Percentiles rank a stretch among this genome's conserved stretches.
Evolutionary conservation across 1,284 basidiomycete species (phyloP).

Genomic region (Ustilago tritici): DNA sequence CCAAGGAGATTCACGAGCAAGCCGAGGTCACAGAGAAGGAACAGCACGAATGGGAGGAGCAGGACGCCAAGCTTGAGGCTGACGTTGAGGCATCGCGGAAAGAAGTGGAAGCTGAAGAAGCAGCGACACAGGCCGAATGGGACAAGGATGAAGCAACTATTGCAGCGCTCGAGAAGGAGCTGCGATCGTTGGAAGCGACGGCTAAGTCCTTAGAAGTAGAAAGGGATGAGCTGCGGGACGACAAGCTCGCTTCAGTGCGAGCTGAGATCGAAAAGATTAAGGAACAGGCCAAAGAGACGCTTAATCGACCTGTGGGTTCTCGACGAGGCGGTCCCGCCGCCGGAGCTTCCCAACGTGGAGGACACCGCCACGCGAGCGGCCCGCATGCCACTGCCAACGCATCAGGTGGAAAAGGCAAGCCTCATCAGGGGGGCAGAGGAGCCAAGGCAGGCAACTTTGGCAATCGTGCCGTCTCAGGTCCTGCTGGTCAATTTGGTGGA

Average conservation of each 20-base stretch:
- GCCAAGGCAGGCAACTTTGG: slow-evolving; percentile 38
- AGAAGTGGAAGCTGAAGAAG: slow-evolving; percentile 47
- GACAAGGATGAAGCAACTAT: slow-evolving; percentile 48
- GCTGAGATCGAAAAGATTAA: slow-evolving; percentile 47
- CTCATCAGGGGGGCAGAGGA: slow-evolving; percentile 29
- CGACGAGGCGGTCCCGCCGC: slow-evolving; percentile 34
- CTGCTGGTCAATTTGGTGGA: slow-evolving; percentile 34
- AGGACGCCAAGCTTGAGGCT: slow-evolving; percentile 33
- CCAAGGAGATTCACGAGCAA: slow-evolving; percentile 54
- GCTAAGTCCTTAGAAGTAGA: slow-evolving; percentile 39
- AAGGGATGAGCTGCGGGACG: slow-evolving; percentile 42
- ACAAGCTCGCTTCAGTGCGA: slow-evolving; percentile 33
- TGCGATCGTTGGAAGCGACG: slow-evolving; percentile 31
- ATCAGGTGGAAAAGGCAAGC: slow-evolving; percentile 30
- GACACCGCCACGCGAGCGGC: slow-evolving; percentile 43
- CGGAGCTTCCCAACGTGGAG: slow-evolving; percentile 32
- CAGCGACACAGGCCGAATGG: slow-evolving; percentile 30
- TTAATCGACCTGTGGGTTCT: slow-evolving; percentile 23
- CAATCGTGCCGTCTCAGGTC: slow-evolving; percentile 41
- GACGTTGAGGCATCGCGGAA: slow-evolving; percentile 36
- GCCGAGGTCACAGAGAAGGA: slow-evolving; percentile 51
- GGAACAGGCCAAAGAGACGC: slow-evolving; percentile 36
- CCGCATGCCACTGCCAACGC: slow-evolving; percentile 25
- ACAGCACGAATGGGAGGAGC: slow-evolving; percentile 47
- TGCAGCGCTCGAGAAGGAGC: slow-evolving; percentile 46